Evolutionary conservation across 352 stramenopile species (phyloP).

Genomic region (Ophiocytium majus): DNA sequence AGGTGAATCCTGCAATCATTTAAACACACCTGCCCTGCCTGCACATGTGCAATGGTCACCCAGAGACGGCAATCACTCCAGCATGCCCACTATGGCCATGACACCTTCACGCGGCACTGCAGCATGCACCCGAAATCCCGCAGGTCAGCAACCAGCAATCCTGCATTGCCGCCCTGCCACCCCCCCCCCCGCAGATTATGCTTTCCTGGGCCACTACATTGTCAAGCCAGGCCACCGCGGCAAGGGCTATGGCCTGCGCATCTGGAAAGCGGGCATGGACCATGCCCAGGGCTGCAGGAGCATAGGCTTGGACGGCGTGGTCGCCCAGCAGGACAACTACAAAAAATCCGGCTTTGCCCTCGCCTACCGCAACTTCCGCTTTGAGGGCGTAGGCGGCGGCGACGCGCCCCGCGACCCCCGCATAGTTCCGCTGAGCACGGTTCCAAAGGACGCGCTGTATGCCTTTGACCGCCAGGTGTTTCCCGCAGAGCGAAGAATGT

Average conservation of each 20-base stretch:
- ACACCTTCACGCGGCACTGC: too few species aligned
- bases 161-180: not conserved
- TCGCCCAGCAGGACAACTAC: constrained; percentile 12
- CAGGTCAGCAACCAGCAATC: too few species aligned
- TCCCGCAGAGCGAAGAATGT: not conserved
- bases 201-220: constrained; percentile 5
- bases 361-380: not conserved
- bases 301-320: not conserved
- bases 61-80: too few species aligned
- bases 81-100: too few species aligned
- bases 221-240: not conserved
- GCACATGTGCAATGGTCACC: too few species aligned
- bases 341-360: not conserved
- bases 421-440: not conserved
- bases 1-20: too few species aligned
- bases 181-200: not conserved
- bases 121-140: too few species aligned
- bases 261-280: not conserved
- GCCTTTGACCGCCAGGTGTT: not conserved
- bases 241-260: not conserved
- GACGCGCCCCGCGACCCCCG: not conserved
- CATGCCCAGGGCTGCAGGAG: not conserved
- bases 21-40: too few species aligned
- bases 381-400: not conserved
- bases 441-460: not conserved